Percentiles rank a stretch among this genome's conserved stretches.
phyloP scores from a whole-genome alignment of 805 yeast genomes.

The Lachancea dasiensis region DNA sequence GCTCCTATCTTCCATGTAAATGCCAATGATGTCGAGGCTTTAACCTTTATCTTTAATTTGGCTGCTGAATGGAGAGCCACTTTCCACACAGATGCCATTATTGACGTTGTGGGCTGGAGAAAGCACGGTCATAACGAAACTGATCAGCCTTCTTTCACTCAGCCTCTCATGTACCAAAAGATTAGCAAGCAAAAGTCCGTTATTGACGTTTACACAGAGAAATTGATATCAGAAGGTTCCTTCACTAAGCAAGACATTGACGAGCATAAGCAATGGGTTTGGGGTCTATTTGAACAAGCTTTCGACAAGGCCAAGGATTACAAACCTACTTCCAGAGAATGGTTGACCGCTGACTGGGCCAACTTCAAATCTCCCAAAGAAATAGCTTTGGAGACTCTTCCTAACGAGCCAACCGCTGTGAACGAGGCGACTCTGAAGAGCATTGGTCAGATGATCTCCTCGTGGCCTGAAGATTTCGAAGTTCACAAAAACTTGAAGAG shows the following conservation, averaged over 20 bases:
- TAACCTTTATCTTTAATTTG: slow-evolving; percentile 82
- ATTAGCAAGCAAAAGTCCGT: slow-evolving; percentile 87
- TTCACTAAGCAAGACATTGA: slow-evolving; percentile 86
- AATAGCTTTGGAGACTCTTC: slow-evolving; percentile 89
- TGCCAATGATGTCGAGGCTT: slow-evolving; percentile 95
- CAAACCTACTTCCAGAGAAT: slow-evolving; percentile 86
- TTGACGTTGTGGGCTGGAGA: slow-evolving; percentile 97
- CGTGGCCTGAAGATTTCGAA: slow-evolving; percentile 82
- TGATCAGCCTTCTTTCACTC: slow-evolving; percentile 98
- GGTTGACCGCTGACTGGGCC: slow-evolving; percentile 99
- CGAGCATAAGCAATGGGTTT: slow-evolving; percentile 97
- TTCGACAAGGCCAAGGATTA: slow-evolving; percentile 85
- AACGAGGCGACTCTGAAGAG: slow-evolving; percentile 62
- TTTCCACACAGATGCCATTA: slow-evolving; percentile 92
- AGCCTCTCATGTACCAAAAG: slow-evolving; percentile 93
- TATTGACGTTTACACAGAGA: slow-evolving; percentile 74
- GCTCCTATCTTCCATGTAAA: slow-evolving; percentile 99
- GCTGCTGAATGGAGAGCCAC: slow-evolving; percentile 99
- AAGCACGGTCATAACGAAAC: slow-evolving; percentile 99
- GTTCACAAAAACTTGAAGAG: slow-evolving; percentile 95
- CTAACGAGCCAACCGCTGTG: slow-evolving; percentile 94
- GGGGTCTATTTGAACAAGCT: slow-evolving; percentile 89
- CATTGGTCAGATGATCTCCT: slow-evolving; percentile 71
- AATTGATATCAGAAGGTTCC: slow-evolving; percentile 78
- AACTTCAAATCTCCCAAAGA: slow-evolving; percentile 97